A percentile compares a stretch with the other conserved stretches of the same genome.
These are phyloP conservation scores for Botrytis pseudocinerea DNA, from an alignment of 2,329 filamentous ascomycete genomes.

Conservation along the genomic window DNA sequence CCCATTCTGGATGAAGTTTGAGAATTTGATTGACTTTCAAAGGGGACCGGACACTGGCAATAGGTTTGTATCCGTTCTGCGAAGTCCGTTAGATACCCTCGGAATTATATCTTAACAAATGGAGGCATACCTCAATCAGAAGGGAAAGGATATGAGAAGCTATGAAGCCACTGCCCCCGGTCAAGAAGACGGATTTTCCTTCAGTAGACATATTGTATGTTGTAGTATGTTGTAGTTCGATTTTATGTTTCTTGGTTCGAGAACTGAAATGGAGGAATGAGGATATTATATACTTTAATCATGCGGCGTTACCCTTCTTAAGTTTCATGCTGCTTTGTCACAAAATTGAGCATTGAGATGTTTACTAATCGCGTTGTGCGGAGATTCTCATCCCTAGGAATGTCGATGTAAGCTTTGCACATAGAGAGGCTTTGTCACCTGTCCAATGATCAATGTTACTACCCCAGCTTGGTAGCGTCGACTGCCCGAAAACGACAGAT, in stretches of 20 bases:
- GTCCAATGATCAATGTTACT: background rate
- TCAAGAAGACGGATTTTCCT: constrained; percentile 30
- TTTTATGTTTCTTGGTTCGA: background rate
- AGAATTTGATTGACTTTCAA: constrained; percentile 47
- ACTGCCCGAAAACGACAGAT: background rate
- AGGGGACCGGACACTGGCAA: constrained; percentile 45
- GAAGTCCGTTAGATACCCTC: background rate
- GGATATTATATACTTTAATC: background rate
- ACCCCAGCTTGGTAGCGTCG: background rate
- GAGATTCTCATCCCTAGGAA: background rate
- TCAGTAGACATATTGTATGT: constrained; percentile 12
- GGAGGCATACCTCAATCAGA: constrained; percentile 33
- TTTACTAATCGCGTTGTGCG: background rate
- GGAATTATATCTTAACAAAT: background rate
- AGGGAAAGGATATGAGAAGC: constrained; percentile 49
- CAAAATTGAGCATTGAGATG: background rate
- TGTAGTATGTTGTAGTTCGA: background rate
- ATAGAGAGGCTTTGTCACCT: constrained; percentile 3
- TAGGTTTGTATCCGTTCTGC: constrained; percentile 24
- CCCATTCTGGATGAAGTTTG: constrained; percentile 42
- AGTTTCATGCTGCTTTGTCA: background rate
- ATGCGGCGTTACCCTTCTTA: background rate
- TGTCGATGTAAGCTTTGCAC: background rate
- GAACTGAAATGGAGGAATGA: background rate
- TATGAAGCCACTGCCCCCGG: constrained; percentile 50